Base-by-base conservation (phyloP, 2,329 filamentous ascomycete genomes). In the Thermoascus crustaceus region DNA sequence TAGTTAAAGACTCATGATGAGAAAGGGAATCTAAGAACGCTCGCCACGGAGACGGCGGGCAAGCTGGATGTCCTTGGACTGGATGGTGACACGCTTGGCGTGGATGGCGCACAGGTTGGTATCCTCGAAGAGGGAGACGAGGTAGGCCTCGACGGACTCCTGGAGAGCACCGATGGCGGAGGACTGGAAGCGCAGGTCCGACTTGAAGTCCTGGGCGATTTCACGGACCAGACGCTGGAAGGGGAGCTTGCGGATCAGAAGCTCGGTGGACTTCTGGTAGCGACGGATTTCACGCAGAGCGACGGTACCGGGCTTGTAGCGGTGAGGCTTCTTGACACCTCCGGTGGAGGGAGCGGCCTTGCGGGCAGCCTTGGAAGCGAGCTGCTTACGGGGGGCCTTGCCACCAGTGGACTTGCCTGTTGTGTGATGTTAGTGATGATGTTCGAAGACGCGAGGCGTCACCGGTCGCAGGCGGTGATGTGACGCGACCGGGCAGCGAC, bases 21-120 rank as follows among this genome's bases (percentile, higher is more conserved):
- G 31, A 42, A 39, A 24, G 41, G 35, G 26, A 40, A 38, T 31
- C 61, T 77, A 89, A 74, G 85, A 87, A 66, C 85, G 82, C 75
- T 91, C 88, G 51, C 91, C 91, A 58, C 91, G 85, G 61, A 98
- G 85, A 59, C 91, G 85, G 53, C 91, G 84, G 58, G 89, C 88
- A 33, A 96, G 80, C 72, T 96, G 89, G 63, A 96, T 95, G 57
- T 95, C 89, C 76, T 95, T 95, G 68, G 63, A 67, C 60, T 71
- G 89, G 69, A 96, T 96, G 60, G 89, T 96, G 61, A 96, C 91
- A 73, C 91, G 87, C 80, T 96, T 96, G 70, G 91, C 89, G 72
- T 96, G 91, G 67, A 96, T 94, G 60, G 91, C 89, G 72, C 89
- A 96, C 35, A 94, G 73, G 75, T 96, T 96, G 71, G 89, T 95